Percentiles rank a stretch among this genome's conserved stretches.
Conservation (phyloP, 2,329 filamentous ascomycete species). For the Xylariaceae sp. region DNA sequence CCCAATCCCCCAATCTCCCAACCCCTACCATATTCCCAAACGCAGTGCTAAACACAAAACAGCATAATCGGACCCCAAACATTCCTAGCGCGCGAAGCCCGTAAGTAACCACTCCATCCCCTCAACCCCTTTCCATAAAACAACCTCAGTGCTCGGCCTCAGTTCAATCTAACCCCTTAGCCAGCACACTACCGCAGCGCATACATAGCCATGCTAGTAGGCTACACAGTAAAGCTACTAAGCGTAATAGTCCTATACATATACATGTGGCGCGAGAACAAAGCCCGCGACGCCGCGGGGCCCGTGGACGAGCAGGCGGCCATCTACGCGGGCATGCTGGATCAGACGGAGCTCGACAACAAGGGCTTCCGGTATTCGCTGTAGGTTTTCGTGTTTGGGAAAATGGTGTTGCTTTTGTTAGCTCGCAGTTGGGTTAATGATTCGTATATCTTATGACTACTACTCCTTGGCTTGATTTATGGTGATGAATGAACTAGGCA, state of each 20-base stretch:
- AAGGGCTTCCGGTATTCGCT: conserved; percentile 32
- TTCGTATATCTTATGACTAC: too few relatives aligned
- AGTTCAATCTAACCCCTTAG: too few relatives aligned
- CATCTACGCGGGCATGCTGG: conserved; percentile 32
- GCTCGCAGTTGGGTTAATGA: too few relatives aligned
- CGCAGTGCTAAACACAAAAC: conserved; percentile 3
- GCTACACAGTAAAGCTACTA: conserved; percentile 30
- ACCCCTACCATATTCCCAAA: background rate
- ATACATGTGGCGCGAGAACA: conserved; percentile 32
- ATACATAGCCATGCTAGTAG: conserved; percentile 34
- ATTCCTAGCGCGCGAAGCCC: conserved; percentile 26
- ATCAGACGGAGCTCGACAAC: conserved; percentile 33
- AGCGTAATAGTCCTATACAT: conserved; percentile 29
- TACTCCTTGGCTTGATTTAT: too few relatives aligned
- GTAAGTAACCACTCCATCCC: conserved; percentile 14
- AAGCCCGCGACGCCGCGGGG: conserved; percentile 30
- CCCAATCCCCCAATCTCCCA: background rate
- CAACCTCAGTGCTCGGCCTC: too few relatives aligned
- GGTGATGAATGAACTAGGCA: too few relatives aligned
- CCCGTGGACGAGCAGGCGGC: conserved; percentile 28
- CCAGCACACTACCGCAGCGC: conserved; percentile 32
- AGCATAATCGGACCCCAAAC: conserved; percentile 35
- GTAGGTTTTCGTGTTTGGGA: too few relatives aligned
- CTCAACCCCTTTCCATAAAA: background rate
- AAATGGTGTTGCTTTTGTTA: too few relatives aligned